Base-by-base conservation (phyloP, 345 rosid species). In the Hibiscus tridactylites region DNA sequence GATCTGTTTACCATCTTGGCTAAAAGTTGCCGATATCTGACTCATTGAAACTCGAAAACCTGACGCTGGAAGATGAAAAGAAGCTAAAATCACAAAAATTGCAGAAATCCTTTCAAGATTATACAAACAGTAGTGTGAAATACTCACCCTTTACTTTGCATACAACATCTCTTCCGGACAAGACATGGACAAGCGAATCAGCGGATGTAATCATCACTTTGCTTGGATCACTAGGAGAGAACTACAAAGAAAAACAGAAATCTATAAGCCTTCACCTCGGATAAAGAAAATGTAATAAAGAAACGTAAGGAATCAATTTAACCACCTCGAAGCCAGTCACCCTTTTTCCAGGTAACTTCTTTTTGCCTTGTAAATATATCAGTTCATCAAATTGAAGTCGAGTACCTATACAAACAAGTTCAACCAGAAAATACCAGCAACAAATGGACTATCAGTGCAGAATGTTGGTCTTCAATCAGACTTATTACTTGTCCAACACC, bases 241-340 rank as follows among this genome's bases (percentile, higher is more conserved):
- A 85, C 88, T 85, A 81, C 39, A 73, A 56, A 72, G 44, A 26
- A 33, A 68, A 61, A 70, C 31, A 24, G 71, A 6, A 28, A 74
- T 5, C 4, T 53, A 58, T 61, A 57, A 70, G 76, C 66, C 61
- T 17, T 71, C 68, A 60, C 24, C 57, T 10, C 47, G 53, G 6
- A 57, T 33, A 42, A 42, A 69, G 60, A 28, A 39, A 57, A n/a
- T 33, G 71, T 19, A 28, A 11, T 50, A 16, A 42, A 62, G 53
- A 8, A 59, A 63, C 56, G 26, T 7, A 50, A 28, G 71, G 39
- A 67, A 0, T 59, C 24, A 56, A 57, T 11, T 6, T 54, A 42
- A 44, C 12, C 24, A 84, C 90, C 89, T 88, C 81, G 74, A 88
- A 88, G 71, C 88, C 87, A 35, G 87, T 88, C 70, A 85, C 81